These are phyloP conservation scores for Teunomyces gatunensis DNA, from an alignment of 805 yeast species.

Conservation along the genomic window DNA sequence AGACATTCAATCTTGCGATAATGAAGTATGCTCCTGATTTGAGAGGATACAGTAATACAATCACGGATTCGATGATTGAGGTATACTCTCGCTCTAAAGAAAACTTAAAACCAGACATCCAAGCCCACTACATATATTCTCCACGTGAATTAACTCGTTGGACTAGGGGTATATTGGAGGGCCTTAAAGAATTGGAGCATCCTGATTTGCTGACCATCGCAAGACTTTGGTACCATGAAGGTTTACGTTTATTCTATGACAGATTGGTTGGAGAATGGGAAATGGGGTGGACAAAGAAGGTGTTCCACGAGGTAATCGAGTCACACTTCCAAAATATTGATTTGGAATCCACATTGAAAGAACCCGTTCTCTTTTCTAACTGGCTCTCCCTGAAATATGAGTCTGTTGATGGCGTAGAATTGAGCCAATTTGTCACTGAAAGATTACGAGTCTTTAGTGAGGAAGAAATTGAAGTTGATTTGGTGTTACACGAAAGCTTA, in stretches of 20 bases:
- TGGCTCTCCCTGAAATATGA: constrained; percentile 71
- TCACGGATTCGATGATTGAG: constrained; percentile 66
- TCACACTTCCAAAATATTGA: constrained; percentile 48
- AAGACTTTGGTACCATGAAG: constrained; percentile 80
- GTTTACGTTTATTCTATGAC: constrained; percentile 72
- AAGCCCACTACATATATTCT: constrained; percentile 69
- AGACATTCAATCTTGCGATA: constrained; percentile 52
- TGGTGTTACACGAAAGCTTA: constrained; percentile 66
- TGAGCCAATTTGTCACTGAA: constrained; percentile 56
- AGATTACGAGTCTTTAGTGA: constrained; percentile 71
- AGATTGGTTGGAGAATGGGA: constrained; percentile 52
- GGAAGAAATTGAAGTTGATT: constrained; percentile 62
- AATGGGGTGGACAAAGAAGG: constrained; percentile 45
- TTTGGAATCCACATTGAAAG: constrained; percentile 27
- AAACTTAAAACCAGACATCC: constrained; percentile 35
- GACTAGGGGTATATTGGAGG: constrained; percentile 69
- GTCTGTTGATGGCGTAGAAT: constrained; percentile 48
- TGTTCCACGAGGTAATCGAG: constrained; percentile 29
- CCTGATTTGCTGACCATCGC: constrained; percentile 42
- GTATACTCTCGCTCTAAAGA: constrained; percentile 49
- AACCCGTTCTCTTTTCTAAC: constrained; percentile 65
- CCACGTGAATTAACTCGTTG: constrained; percentile 92
- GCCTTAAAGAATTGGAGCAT: constrained; percentile 36
- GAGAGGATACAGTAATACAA: constrained; percentile 47
- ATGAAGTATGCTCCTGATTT: constrained; percentile 61